Percentiles rank a stretch among this genome's conserved stretches.
Conservation (phyloP, 768 basidiomycete genomes). For the Boletus edulis region DNA sequence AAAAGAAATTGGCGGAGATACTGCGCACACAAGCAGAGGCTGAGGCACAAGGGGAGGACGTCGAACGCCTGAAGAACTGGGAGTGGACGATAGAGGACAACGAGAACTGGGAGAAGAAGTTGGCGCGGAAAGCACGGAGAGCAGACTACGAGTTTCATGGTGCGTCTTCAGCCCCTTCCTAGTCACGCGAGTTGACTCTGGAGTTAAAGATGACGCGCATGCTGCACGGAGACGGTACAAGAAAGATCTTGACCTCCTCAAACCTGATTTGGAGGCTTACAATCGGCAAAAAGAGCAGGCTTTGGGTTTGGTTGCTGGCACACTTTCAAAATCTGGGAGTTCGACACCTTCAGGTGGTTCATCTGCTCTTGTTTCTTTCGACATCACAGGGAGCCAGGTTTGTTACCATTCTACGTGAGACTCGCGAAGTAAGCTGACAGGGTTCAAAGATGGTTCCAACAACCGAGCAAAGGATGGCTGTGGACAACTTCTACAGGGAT, state of each 20-base stretch:
- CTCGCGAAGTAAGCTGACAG: slow-evolving; percentile 6
- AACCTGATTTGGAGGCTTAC: slow-evolving; percentile 85
- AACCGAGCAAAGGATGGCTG: slow-evolving; percentile 62
- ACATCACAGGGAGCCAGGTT: slow-evolving; percentile 45
- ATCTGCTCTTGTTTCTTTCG: slow-evolving; percentile 47
- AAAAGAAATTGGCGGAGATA: slow-evolving; percentile 86
- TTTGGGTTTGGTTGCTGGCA: slow-evolving; percentile 69
- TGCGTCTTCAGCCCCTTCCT: slow-evolving; percentile 33
- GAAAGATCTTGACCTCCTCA: slow-evolving; percentile 85
- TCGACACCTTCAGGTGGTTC: slow-evolving; percentile 30
- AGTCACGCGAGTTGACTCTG: neutral
- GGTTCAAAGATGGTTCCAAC: slow-evolving; percentile 46
- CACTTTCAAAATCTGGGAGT: slow-evolving; percentile 45
- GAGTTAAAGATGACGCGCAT: slow-evolving; percentile 75
- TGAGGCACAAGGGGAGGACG: slow-evolving; percentile 88
- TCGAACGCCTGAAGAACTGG: slow-evolving; percentile 95
- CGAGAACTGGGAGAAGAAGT: slow-evolving; percentile 44
- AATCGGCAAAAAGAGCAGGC: slow-evolving; percentile 88
- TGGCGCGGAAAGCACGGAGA: slow-evolving; percentile 75
- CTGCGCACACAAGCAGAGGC: slow-evolving; percentile 84
- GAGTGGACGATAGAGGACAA: slow-evolving; percentile 46
- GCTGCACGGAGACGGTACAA: slow-evolving; percentile 88
- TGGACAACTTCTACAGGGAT: slow-evolving; percentile 87
- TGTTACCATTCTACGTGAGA: slow-evolving; percentile 19
- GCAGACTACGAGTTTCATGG: slow-evolving; percentile 93